These are phyloP conservation scores for Hypericum androsaemum DNA, from an alignment of 345 rosid genomes.

Conservation along the genomic window DNA sequence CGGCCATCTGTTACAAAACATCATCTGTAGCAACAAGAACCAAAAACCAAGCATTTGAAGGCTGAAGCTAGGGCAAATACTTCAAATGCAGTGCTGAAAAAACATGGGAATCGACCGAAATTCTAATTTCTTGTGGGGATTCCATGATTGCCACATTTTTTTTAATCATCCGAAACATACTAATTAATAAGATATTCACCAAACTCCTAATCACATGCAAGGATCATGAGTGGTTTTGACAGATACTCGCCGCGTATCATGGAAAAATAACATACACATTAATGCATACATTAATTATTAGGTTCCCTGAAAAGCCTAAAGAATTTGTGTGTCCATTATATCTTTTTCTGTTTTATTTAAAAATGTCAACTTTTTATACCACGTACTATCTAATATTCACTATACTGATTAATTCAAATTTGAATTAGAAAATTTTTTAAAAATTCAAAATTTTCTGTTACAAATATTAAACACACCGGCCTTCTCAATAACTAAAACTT, in stretches of 20 bases:
- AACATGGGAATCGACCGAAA: slow-evolving; percentile 27
- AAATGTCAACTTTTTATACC: too few species aligned
- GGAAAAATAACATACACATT: slow-evolving; percentile 18
- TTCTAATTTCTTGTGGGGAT: slow-evolving; percentile 16
- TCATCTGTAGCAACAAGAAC: neutral
- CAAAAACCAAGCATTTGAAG: slow-evolving; percentile 5
- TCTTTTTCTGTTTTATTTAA: too few species aligned
- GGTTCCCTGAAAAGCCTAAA: too few species aligned
- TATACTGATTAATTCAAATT: too few species aligned
- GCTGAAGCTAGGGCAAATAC: slow-evolving; percentile 20
- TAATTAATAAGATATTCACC: slow-evolving; percentile 7
- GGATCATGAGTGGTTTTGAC: slow-evolving; percentile 54
- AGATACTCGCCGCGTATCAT: slow-evolving; percentile 45
- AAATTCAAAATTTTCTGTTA: too few species aligned
- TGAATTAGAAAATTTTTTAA: too few species aligned
- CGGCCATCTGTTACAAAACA: too few species aligned
- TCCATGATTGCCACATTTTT: neutral
- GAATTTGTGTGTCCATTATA: too few species aligned
- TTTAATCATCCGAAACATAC: neutral
- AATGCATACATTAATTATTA: neutral
- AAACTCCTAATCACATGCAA: slow-evolving; percentile 45
- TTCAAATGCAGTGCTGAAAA: slow-evolving; percentile 9
- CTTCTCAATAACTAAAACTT: too few species aligned
- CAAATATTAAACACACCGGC: too few species aligned
- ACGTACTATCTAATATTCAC: too few species aligned